Conservation (phyloP, 176 grass and related monocot species). For the Ensete ventricosum region DNA sequence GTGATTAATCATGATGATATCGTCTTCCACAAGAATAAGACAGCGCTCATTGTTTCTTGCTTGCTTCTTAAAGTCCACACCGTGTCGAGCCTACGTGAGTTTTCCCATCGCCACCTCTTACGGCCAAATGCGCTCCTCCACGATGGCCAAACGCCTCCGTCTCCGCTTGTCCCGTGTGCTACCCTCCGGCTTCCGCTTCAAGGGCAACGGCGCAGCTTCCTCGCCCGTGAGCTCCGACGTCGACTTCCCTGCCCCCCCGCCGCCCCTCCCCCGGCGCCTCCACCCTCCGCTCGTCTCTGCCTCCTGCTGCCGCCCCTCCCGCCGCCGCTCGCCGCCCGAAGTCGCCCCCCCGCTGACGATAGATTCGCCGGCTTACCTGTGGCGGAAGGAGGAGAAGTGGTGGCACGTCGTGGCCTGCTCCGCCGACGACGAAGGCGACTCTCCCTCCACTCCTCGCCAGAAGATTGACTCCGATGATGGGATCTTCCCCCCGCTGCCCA, state of each 20-base stretch:
- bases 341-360: constrained; percentile 17
- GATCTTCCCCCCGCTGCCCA: constrained; percentile 2
- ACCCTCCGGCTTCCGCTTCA: constrained; percentile 47
- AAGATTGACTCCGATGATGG: constrained; percentile 19
- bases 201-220: constrained; percentile 20
- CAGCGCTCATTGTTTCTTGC: not conserved
- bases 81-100: not conserved
- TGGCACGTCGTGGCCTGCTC: constrained; percentile 45
- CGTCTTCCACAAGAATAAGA: not conserved
- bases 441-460: constrained; percentile 17
- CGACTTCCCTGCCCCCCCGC: constrained; percentile 7
- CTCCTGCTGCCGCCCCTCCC: not conserved
- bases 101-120: not conserved
- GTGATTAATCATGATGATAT: not conserved
- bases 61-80: not conserved
- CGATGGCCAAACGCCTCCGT: constrained; percentile 62
- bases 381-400: constrained; percentile 72
- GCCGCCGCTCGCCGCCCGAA: not conserved
- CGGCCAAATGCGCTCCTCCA: not conserved
- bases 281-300: constrained; percentile 9
- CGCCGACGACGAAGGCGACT: constrained; percentile 16
- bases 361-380: constrained; percentile 46
- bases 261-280: constrained; percentile 19
- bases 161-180: constrained; percentile 25
- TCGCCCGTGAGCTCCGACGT: constrained; percentile 16